Evolutionary conservation across 257 asterid genomes (phyloP), one percentile per base, ranked within the genome.

Genomic region (Schizonepeta tenuifolia): DNA sequence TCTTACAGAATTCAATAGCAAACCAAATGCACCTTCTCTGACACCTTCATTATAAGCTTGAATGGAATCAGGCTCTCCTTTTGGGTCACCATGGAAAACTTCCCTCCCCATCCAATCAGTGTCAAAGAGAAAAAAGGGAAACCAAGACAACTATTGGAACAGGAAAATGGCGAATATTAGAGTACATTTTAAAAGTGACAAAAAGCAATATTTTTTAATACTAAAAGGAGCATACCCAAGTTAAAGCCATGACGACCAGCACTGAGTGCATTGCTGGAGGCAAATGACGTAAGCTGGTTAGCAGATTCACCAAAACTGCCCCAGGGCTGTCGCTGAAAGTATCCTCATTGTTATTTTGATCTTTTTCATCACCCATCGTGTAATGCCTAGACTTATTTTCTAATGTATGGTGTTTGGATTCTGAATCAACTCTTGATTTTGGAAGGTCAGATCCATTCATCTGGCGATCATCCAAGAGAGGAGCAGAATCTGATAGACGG

Each of bases 91-190:
- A 22, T 92, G 98, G 81, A 75, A 95, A 80, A 95, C 99, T 86
- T 95, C 99, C 82, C 98, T 92, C 67, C 99, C 99, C 98, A 95
- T 95, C 98, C 99, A 95, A 80, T 95, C 99, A 40, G 99, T 90
- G 84, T 92, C 99, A 63, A 95, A 95, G 57, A 95, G 96, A 69
- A 95, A 95, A 83, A 95, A 95, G 14, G 99, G 99, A 81, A 95
- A 95, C 99, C 99, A 95, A 65, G 99, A 90, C 79, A 92, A 55
- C 99, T 95, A 82, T 47, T 36, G 78, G 47, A 81, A 83, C 57
- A 49, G 33, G 54, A 70, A 70, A 76, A 65, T 36, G 26, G 51
- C 6, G 35, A 28, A 67, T 63, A 63, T 72, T 11, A 79, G 74
- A 31, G 33, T 59, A 54, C 70, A 59, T 59, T 15, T 49, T 17